Base-by-base conservation (phyloP, 805 yeast genomes). In the Clavispora vitiphila region DNA sequence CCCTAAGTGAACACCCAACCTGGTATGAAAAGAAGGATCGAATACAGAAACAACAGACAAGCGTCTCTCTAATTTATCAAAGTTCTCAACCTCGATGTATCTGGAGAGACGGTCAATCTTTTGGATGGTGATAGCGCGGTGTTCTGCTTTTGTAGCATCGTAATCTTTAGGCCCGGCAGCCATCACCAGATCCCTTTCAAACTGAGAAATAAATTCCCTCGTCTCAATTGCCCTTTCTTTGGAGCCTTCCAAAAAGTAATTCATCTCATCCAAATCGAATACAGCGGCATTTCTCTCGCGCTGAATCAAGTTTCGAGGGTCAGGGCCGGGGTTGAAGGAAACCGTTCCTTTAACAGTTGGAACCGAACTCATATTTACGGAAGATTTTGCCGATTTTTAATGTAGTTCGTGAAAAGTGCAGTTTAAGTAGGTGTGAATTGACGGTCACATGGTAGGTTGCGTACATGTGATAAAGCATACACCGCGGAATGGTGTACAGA, bases 1-100 rank as follows among this genome's bases (percentile, higher is more conserved):
- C 4, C 96, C 96, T 50, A 83, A 71, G 68, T 90, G 95, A 42
- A 90, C 89, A 32, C 96, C 96, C 38, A 86, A 64, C 54, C 98
- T 77, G 24, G 96, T 89, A 39, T 80, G 78, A 35, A 85, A 67
- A 51, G 81, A 82, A 14, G 96, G 95, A 61, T 91, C 97, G 47
- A 81, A 73, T 34, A 81, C 69, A 14, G 80, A 79, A 23, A 82
- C 61, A 42, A 81, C 50, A 24, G 80, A 73, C 46, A 83, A 65
- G 55, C 90, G 69, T 51, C 76, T 72, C 58, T 77, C 77, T 58
- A 82, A 81, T 30, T 60, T 64, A 20, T 70, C 69, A 38, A 64
- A 62, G 24, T 62, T 48, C 36, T 59, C 61, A 69, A 48, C 65
- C 67, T 77, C 91, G 61, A 82, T 72, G 58, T 81, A 84, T 29